Conservation (phyloP, 1,284 basidiomycete species). For the Boletus sp. region DNA sequence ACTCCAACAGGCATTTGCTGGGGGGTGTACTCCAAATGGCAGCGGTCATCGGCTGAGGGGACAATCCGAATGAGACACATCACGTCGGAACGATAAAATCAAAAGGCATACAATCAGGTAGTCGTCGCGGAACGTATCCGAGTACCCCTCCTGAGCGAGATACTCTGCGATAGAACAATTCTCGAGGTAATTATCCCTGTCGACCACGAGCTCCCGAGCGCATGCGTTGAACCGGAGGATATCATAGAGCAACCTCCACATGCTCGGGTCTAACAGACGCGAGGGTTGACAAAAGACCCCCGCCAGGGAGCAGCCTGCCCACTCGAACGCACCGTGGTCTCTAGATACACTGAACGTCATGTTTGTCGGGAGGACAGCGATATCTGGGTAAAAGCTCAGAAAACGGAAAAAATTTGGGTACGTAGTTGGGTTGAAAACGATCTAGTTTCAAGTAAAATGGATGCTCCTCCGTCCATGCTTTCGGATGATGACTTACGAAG, state of each 20-base stretch:
- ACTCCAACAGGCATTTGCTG: slow-evolving; percentile 65
- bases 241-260: slow-evolving; percentile 79
- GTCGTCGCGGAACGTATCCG: slow-evolving; percentile 66
- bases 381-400: slow-evolving; percentile 46
- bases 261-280: slow-evolving; percentile 58
- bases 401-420: slow-evolving; percentile 83
- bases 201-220: slow-evolving; percentile 43
- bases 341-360: slow-evolving; percentile 81
- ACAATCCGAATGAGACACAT: not conserved
- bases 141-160: slow-evolving; percentile 64
- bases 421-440: slow-evolving; percentile 74
- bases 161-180: slow-evolving; percentile 69
- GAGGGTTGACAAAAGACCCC: slow-evolving; percentile 65
- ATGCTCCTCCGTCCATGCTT: not conserved
- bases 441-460: slow-evolving; percentile 36
- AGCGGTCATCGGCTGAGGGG: slow-evolving; percentile 69
- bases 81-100: no score
- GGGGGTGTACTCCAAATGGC: slow-evolving; percentile 82
- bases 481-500: slow-evolving; percentile 40
- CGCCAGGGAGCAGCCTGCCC: slow-evolving; percentile 63
- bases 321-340: slow-evolving; percentile 66
- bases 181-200: slow-evolving; percentile 21
- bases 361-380: slow-evolving; percentile 57
- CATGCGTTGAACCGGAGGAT: slow-evolving; percentile 76
- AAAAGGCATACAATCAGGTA: slow-evolving; percentile 67